These are phyloP conservation scores for Trametes sp. DNA, from an alignment of 1,284 basidiomycete genomes.

Conservation along the genomic window DNA sequence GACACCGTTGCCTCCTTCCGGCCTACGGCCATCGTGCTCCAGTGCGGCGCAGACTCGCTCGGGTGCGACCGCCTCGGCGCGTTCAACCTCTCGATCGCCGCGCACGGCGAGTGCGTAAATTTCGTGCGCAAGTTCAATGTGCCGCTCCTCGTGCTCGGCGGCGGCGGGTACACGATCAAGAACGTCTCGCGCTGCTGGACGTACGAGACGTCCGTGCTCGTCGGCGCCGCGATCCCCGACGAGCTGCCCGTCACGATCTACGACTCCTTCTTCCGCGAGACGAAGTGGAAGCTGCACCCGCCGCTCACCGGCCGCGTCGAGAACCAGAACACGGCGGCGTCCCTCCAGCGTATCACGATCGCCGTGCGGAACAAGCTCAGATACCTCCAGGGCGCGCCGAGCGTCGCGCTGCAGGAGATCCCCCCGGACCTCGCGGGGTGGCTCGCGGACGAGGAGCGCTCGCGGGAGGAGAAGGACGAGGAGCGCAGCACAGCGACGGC, in stretches of 20 bases:
- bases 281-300: slow-evolving; percentile 92
- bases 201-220: slow-evolving; percentile 96
- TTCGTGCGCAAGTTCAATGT: slow-evolving; percentile 94
- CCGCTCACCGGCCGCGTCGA: slow-evolving; percentile 91
- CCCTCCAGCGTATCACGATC: slow-evolving; percentile 87
- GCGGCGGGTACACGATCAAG: slow-evolving; percentile 95
- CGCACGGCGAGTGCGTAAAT: slow-evolving; percentile 97
- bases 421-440: slow-evolving; percentile 90
- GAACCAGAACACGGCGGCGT: slow-evolving; percentile 88
- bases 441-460: slow-evolving; percentile 79
- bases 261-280: slow-evolving; percentile 92
- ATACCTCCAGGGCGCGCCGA: slow-evolving; percentile 95
- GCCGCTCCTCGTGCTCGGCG: slow-evolving; percentile 91
- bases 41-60: slow-evolving; percentile 97
- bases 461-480: slow-evolving; percentile 76
- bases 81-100: slow-evolving; percentile 99
- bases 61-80: slow-evolving; percentile 95
- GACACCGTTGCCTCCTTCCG: slow-evolving; percentile 92
- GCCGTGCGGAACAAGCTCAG: slow-evolving; percentile 90
- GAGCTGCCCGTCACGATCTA: slow-evolving; percentile 91
- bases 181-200: slow-evolving; percentile 99
- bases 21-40: slow-evolving; percentile 92
- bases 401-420: slow-evolving; percentile 95
- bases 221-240: slow-evolving; percentile 85
- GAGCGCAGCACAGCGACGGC: slow-evolving; percentile 62